Evolutionary conservation across 1,139 yeast genomes (phyloP), one percentile per base, ranked within the genome.

Genomic region (Candida labiduridarum): DNA sequence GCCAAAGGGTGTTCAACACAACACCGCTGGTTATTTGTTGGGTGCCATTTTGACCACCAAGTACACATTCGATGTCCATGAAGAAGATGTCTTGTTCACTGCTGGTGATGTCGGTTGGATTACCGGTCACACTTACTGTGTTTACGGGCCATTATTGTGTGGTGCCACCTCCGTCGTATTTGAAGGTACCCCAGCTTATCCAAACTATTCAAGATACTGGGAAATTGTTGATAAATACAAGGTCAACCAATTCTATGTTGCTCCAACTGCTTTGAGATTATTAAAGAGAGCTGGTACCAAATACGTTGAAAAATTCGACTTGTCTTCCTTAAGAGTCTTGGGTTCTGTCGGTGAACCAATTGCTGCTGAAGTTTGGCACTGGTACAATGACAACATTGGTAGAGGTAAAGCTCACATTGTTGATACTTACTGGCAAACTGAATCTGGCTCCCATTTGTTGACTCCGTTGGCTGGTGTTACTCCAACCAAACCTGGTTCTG

Each of bases 301-400:
- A 50, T 83, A 70, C 62, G 81, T 87, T 59, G 85, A 83, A 60
- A 78, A 82, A 29, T 83, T 75, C 65, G 86, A 87, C 59, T 76
- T 89, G 62, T 77, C 82, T 49, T 79, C 90, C 2, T 61, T 89
- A 54, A 79, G 96, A 62, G 84, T 83, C 33, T 76, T 89, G 53
- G 96, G 96, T 22, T 85, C 95, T 11, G 96, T 89, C 44, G 96
- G 96, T 65, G 96, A 89, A 68, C 96, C 96, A 55, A 89, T 89
- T 68, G 95, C 96, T 34, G 89, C 92, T 41, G 96, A 89, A 64
- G 91, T 89, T 51, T 89, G 96, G 96, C 90, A 87, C 64, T 89
- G 96, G 96, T 89, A 87, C 68, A 84, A 84, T 61, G 89, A 87
- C 57, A 77, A 84, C 57, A 83, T 89, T 60, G 96, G 96, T 60